These are phyloP conservation scores for Colletotrichum filicis DNA, from an alignment of 2,329 filamentous ascomycete genomes.

Conservation along the genomic window DNA sequence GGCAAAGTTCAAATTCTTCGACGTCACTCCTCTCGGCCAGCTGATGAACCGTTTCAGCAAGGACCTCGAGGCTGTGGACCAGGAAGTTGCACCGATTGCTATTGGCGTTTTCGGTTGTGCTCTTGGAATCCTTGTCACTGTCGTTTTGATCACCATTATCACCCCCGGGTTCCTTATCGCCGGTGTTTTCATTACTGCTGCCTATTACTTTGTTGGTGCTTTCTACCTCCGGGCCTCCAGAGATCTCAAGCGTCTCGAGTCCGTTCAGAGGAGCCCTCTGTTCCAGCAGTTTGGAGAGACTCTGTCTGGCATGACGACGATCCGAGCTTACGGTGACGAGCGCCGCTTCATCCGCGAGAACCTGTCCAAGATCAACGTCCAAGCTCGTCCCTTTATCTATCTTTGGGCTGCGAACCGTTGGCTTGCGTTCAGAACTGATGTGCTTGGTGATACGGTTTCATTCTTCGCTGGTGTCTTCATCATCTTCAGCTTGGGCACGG, in stretches of 20 bases:
- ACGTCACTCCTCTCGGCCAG: constrained; percentile 93
- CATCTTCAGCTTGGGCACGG: constrained; percentile 79
- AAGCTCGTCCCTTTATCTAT: constrained; percentile 94
- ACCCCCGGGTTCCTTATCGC: constrained; percentile 93
- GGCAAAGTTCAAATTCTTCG: constrained; percentile 97
- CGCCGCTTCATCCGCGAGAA: constrained; percentile 95
- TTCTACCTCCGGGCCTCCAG: constrained; percentile 95
- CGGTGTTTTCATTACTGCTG: constrained; percentile 81
- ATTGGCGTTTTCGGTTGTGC: constrained; percentile 78
- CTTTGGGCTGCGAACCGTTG: constrained; percentile 97
- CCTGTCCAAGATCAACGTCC: constrained; percentile 85
- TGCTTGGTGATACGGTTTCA: constrained; percentile 88
- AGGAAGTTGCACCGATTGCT: constrained; percentile 93
- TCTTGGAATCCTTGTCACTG: constrained; percentile 81
- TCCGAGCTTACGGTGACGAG: constrained; percentile 95
- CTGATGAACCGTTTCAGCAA: constrained; percentile 99
- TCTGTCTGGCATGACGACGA: constrained; percentile 92
- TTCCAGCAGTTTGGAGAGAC: constrained; percentile 99
- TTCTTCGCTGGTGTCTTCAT: constrained; percentile 96
- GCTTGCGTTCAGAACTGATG: constrained; percentile 92
- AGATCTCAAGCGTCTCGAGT: constrained; percentile 94
- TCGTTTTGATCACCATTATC: constrained; percentile 86
- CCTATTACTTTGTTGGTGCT: constrained; percentile 85
- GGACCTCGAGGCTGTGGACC: constrained; percentile 93
- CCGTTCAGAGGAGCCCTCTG: constrained; percentile 90